Conservation (phyloP, 805 yeast species). For the Wickerhamiella lipophila region DNA sequence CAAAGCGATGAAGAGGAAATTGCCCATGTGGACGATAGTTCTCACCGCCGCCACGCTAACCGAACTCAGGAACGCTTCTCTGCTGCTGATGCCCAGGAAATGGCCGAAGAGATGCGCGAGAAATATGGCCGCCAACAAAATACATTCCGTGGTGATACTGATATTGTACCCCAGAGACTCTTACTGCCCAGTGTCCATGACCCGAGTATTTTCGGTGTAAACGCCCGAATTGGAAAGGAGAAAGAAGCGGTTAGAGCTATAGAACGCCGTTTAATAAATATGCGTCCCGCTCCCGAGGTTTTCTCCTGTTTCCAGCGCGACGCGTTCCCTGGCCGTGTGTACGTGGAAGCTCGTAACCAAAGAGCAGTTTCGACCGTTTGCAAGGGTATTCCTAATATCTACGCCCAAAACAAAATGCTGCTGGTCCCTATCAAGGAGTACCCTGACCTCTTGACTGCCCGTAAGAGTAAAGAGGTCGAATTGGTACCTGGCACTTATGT, state of each 20-base stretch:
- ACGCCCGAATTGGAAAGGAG: constrained; percentile 88
- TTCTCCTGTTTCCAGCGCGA: constrained; percentile 89
- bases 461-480: constrained; percentile 74
- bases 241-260: constrained; percentile 78
- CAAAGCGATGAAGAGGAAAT: constrained; percentile 42
- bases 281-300: constrained; percentile 69
- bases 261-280: constrained; percentile 65
- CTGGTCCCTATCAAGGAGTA: constrained; percentile 87
- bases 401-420: constrained; percentile 55
- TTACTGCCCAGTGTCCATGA: constrained; percentile 91
- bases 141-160: constrained; percentile 73
- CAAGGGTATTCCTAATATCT: constrained; percentile 80
- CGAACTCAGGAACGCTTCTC: constrained; percentile 58
- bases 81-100: constrained; percentile 87
- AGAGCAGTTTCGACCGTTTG: constrained; percentile 84
- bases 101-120: constrained; percentile 85
- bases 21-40: constrained; percentile 27
- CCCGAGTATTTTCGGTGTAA: constrained; percentile 90
- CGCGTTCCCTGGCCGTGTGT: constrained; percentile 79
- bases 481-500: constrained; percentile 87
- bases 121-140: constrained; percentile 80
- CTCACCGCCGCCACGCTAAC: constrained; percentile 78
- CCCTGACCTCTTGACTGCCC: constrained; percentile 83
- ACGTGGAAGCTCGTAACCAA: constrained; percentile 86
- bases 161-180: constrained; percentile 83